phyloP scores from a whole-genome alignment of 805 yeast species.

The Jamesozyma hellenica region DNA sequence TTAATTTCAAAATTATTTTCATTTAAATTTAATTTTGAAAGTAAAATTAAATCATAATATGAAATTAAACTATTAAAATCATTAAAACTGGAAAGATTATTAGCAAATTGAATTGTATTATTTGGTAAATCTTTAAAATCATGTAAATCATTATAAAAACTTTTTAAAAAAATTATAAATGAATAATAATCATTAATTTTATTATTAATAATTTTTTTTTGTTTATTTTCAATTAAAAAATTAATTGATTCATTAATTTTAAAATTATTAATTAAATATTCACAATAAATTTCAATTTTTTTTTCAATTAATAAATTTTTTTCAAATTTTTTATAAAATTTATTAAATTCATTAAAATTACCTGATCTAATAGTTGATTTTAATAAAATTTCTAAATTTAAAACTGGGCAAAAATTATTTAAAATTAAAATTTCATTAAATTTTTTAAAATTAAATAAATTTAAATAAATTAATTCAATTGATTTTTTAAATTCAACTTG shows the following conservation, averaged over 20 bases:
- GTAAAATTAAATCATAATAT: constrained; percentile 8
- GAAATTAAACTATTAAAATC: constrained; percentile 12
- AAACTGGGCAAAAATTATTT: constrained; percentile 20
- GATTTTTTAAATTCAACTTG: constrained; percentile 22
- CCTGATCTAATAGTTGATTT: constrained; percentile 22
- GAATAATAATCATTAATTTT: constrained; percentile 18
- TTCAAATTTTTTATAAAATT: constrained; percentile 12
- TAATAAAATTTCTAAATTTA: constrained; percentile 17
- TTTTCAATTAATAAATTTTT: constrained; percentile 9
- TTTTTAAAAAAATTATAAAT: constrained; percentile 19
- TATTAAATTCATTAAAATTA: constrained; percentile 12
- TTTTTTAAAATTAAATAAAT: constrained; percentile 10
- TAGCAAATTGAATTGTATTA: constrained; percentile 23
- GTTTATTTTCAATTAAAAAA: constrained; percentile 5
- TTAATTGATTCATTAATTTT: constrained; percentile 18
- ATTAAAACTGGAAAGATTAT: constrained; percentile 17
- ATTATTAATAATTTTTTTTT: neutral
- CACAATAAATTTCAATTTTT: constrained; percentile 13
- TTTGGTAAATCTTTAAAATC: constrained; percentile 10
- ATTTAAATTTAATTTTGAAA: neutral
- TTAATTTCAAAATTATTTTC: neutral
- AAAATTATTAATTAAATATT: constrained; percentile 14
- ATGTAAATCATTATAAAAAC: constrained; percentile 8
- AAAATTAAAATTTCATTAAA: constrained; percentile 13
- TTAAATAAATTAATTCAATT: constrained; percentile 15